phyloP scores from a whole-genome alignment of 345 rosid genomes.

The Sonneratia alba region DNA sequence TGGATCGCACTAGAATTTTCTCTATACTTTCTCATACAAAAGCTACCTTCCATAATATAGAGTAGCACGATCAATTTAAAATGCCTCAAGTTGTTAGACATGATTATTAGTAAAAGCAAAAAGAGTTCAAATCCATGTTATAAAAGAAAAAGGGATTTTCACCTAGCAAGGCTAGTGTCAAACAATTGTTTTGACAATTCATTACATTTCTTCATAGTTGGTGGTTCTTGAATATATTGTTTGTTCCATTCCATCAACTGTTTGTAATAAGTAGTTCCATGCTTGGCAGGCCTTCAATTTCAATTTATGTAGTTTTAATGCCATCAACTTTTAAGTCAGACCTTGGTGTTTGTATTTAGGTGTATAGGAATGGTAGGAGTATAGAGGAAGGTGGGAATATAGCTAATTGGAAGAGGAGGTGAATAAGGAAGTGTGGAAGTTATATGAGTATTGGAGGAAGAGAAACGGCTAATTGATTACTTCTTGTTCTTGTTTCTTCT shows the following conservation, averaged over 20 bases:
- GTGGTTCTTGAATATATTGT: slow-evolving; percentile 72
- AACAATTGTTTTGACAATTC: slow-evolving; percentile 63
- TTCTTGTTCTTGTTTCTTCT: too few species aligned
- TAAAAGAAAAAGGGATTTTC: not conserved
- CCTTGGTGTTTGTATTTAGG: too few species aligned
- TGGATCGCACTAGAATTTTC: not conserved
- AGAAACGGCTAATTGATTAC: too few species aligned
- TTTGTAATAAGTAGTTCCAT: slow-evolving; percentile 59
- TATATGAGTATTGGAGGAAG: too few species aligned
- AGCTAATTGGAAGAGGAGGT: too few species aligned
- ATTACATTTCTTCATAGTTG: slow-evolving; percentile 68
- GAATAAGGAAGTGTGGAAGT: too few species aligned
- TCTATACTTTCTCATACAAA: not conserved
- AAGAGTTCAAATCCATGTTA: not conserved
- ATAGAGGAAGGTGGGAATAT: too few species aligned
- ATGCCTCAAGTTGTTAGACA: not conserved
- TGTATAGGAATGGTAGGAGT: not conserved
- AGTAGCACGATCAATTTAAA: not conserved
- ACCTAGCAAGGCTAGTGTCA: slow-evolving; percentile 92
- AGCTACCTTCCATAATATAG: not conserved
- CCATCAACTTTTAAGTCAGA: slow-evolving; percentile 33
- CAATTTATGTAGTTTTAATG: slow-evolving; percentile 51
- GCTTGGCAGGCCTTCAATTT: slow-evolving; percentile 75
- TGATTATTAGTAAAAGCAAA: not conserved
- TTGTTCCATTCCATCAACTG: slow-evolving; percentile 72